Conservation (phyloP, 1,139 yeast genomes). For the Debaryomyces udenii region DNA sequence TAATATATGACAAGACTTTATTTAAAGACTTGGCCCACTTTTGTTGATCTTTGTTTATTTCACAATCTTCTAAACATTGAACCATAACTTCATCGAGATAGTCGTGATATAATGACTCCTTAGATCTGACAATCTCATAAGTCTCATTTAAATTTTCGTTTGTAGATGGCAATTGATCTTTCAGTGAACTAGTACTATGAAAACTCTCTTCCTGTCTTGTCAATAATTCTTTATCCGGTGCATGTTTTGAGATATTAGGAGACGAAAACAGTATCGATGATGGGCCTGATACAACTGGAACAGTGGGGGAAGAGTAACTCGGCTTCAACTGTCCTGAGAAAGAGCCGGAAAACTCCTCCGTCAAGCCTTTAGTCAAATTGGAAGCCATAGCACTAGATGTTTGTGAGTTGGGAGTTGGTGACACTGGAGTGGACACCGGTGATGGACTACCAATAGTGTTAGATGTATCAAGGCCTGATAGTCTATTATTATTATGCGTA, state of each 20-base stretch:
- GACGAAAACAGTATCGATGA: conserved; percentile 1
- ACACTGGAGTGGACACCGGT: conserved; percentile 24
- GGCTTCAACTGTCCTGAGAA: conserved; percentile 2
- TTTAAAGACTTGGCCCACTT: conserved; percentile 41
- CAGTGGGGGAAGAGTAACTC: background rate
- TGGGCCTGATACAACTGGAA: conserved; percentile 1
- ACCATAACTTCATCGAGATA: conserved; percentile 43
- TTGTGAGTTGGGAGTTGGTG: conserved; percentile 16
- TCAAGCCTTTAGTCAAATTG: conserved; percentile 16
- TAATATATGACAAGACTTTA: conserved; percentile 28
- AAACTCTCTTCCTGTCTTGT: background rate
- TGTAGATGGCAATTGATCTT: background rate
- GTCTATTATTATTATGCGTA: conserved; percentile 26
- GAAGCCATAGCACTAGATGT: conserved; percentile 15
- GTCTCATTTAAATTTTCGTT: background rate
- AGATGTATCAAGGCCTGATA: conserved; percentile 27
- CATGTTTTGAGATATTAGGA: background rate
- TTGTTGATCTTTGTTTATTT: conserved; percentile 41
- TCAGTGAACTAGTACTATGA: background rate
- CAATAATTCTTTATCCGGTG: background rate
- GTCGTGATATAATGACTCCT: conserved; percentile 25
- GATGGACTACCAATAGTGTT: conserved; percentile 13
- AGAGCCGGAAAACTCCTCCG: conserved; percentile 3
- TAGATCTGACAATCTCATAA: conserved; percentile 4
- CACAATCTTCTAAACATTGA: conserved; percentile 70